A percentile compares a stretch with the other conserved stretches of the same genome.
Conservation (phyloP, 352 stramenopile genomes). For the Aphanomyces cochlioides region DNA sequence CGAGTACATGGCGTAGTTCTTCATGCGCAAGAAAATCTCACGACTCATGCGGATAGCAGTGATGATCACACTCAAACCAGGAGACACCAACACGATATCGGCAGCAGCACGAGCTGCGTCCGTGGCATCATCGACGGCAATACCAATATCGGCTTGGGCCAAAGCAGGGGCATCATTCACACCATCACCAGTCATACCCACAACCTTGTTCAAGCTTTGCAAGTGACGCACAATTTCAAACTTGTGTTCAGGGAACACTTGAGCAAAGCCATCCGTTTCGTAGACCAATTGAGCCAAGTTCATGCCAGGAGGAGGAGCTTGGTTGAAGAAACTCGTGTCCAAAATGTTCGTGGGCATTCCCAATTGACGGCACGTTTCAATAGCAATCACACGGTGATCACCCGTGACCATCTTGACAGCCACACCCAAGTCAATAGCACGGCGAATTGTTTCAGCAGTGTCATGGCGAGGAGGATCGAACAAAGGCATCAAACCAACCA, state of each 20-base stretch:
- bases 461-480: slow-evolving; percentile 87
- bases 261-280: slow-evolving; percentile 75
- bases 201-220: slow-evolving; percentile 49
- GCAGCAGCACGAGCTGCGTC: slow-evolving; percentile 85
- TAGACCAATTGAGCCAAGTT: slow-evolving; percentile 39
- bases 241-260: slow-evolving; percentile 90
- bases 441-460: slow-evolving; percentile 64
- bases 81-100: slow-evolving; percentile 86
- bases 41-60: slow-evolving; percentile 83
- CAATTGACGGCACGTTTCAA: slow-evolving; percentile 79
- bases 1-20: slow-evolving; percentile 90
- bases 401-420: slow-evolving; percentile 92
- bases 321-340: slow-evolving; percentile 32
- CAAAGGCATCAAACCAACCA: slow-evolving; percentile 90
- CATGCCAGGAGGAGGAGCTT: slow-evolving; percentile 29
- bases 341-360: slow-evolving; percentile 64
- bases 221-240: slow-evolving; percentile 78
- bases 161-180: slow-evolving; percentile 90
- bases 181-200: slow-evolving; percentile 87
- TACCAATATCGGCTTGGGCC: slow-evolving; percentile 87
- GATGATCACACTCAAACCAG: slow-evolving; percentile 85
- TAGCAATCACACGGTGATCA: slow-evolving; percentile 82
- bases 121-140: slow-evolving; percentile 86
- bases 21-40: slow-evolving; percentile 90
- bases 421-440: slow-evolving; percentile 82